Evolutionary conservation across 2,329 filamentous ascomycete species (phyloP).

Genomic region (Aureobasidium uvarum): DNA sequence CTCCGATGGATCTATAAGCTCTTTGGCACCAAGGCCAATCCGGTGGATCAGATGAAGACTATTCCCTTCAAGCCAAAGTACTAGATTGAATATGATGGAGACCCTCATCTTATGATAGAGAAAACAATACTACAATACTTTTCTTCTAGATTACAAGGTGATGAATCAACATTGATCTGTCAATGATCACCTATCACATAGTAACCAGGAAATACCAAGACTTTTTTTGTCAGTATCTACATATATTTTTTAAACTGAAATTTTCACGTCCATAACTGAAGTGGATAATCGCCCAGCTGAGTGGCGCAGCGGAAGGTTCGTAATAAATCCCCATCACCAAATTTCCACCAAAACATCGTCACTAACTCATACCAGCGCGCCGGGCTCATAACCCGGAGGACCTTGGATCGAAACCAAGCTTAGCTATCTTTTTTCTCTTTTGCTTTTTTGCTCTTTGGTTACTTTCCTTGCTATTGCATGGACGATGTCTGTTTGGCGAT

Average conservation of each 20-base stretch:
- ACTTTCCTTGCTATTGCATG: not conserved
- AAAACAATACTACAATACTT: too few relatives aligned
- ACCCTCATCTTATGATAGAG: too few relatives aligned
- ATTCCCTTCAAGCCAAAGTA: constrained; percentile 50
- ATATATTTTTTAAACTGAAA: too few relatives aligned
- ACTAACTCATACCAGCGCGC: not conserved
- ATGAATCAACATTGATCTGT: not conserved
- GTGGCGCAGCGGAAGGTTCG: constrained; percentile 12
- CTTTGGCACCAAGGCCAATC: constrained; percentile 47
- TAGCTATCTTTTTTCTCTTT: not conserved
- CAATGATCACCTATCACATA: too few relatives aligned
- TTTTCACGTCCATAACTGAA: not conserved
- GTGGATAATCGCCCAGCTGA: not conserved
- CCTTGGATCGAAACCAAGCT: constrained; percentile 11
- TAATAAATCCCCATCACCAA: not conserved
- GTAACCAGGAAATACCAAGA: not conserved
- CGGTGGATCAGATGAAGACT: constrained; percentile 48
- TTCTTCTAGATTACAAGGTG: not conserved
- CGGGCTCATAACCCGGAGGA: constrained; percentile 13
- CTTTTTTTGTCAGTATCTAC: too few relatives aligned
- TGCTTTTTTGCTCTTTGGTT: not conserved
- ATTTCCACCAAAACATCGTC: not conserved
- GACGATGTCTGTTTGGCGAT: not conserved
- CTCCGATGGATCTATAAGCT: constrained; percentile 51
- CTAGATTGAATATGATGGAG: constrained; percentile 1